Percentiles rank a stretch among this genome's conserved stretches.
Conservation (phyloP, 257 asterid species). For the Fraxinus americana region DNA sequence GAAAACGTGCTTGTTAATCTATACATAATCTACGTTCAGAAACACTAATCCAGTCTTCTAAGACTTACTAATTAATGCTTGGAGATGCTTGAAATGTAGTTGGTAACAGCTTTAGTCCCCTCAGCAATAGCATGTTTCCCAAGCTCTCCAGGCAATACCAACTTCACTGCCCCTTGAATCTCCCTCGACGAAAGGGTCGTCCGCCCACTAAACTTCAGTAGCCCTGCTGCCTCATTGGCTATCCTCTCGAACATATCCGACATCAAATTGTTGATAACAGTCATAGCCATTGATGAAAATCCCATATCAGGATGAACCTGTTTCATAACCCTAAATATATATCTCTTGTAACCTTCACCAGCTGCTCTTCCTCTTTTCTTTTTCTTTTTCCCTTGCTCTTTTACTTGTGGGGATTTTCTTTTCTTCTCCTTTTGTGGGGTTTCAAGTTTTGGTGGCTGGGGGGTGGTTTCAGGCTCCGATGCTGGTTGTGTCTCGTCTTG, state of each 20-base stretch:
- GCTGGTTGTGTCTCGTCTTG: slow-evolving; percentile 43
- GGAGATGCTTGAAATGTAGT: slow-evolving; percentile 31
- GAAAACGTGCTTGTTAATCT: not conserved
- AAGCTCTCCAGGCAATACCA: slow-evolving; percentile 80
- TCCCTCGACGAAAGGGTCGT: slow-evolving; percentile 70
- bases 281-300: slow-evolving; percentile 74
- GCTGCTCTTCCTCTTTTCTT: slow-evolving; percentile 36
- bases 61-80: not conserved
- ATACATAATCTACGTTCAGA: not conserved
- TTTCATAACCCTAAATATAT: slow-evolving; percentile 71
- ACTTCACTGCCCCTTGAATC: slow-evolving; percentile 80
- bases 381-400: slow-evolving; percentile 20
- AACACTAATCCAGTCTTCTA: not conserved
- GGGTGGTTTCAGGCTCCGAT: slow-evolving; percentile 22
- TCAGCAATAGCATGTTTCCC: slow-evolving; percentile 83
- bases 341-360: slow-evolving; percentile 59
- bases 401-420: not conserved
- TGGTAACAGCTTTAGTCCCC: slow-evolving; percentile 68
- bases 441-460: slow-evolving; percentile 24
- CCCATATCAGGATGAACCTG: slow-evolving; percentile 91
- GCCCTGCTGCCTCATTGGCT: slow-evolving; percentile 64
- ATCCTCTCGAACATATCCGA: slow-evolving; percentile 75
- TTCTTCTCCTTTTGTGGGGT: not conserved
- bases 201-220: slow-evolving; percentile 43
- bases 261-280: slow-evolving; percentile 66